Conservation (phyloP, 768 basidiomycete genomes). For the Serendipita sp. region DNA sequence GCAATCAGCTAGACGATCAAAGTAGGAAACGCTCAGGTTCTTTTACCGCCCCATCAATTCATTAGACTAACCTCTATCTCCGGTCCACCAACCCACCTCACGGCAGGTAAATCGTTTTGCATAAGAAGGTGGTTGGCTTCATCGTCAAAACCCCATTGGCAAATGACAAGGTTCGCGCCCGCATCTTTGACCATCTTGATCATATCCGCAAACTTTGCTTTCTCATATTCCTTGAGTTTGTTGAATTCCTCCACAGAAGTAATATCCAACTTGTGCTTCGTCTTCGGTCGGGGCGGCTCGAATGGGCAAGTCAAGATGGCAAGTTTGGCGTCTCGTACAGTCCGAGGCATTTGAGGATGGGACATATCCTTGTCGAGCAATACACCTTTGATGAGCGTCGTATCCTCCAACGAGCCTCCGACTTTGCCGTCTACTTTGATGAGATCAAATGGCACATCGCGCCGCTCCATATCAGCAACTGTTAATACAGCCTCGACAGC, state of each 20-base stretch:
- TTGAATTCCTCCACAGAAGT: slow-evolving; percentile 94
- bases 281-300: slow-evolving; percentile 97
- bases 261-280: slow-evolving; percentile 97
- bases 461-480: slow-evolving; percentile 88
- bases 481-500: slow-evolving; percentile 93
- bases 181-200: slow-evolving; percentile 91
- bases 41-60: not conserved
- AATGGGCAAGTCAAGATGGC: slow-evolving; percentile 98
- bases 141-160: slow-evolving; percentile 99
- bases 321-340: slow-evolving; percentile 73
- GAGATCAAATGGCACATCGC: slow-evolving; percentile 91
- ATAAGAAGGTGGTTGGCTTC: slow-evolving; percentile 96
- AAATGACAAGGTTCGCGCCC: slow-evolving; percentile 96
- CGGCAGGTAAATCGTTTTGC: slow-evolving; percentile 95
- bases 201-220: slow-evolving; percentile 93
- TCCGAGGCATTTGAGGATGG: slow-evolving; percentile 92
- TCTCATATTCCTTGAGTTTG: slow-evolving; percentile 87
- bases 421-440: slow-evolving; percentile 99
- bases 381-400: slow-evolving; percentile 87
- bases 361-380: slow-evolving; percentile 99
- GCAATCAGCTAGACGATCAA: slow-evolving; percentile 60
- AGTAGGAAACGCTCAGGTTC: not conserved
- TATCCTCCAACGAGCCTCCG: slow-evolving; percentile 92
- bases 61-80: slow-evolving; percentile 72
- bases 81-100: slow-evolving; percentile 97